phyloP scores from a whole-genome alignment of 257 asterid species.

The Lithospermum erythrorhizon region DNA sequence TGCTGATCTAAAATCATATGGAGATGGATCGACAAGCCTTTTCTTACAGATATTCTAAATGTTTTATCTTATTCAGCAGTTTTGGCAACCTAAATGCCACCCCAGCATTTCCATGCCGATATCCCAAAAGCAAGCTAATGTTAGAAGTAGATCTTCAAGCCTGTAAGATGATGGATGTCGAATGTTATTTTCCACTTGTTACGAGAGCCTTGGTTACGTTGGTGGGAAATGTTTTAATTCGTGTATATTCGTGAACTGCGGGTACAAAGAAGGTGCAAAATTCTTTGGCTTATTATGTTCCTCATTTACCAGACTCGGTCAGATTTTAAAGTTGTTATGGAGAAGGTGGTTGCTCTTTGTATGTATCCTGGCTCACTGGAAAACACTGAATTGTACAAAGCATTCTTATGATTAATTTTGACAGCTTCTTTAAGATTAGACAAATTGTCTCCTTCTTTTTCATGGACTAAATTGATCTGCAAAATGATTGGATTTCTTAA shows the following conservation, averaged over 20 bases:
- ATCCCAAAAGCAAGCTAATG: background rate
- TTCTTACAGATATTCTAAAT: slow-evolving; percentile 36
- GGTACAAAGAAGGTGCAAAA: too few species aligned
- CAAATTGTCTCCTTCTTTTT: background rate
- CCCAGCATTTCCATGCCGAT: background rate
- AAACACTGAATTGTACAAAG: background rate
- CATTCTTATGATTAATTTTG: background rate
- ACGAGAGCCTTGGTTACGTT: too few species aligned
- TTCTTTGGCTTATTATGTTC: too few species aligned
- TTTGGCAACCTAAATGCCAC: background rate
- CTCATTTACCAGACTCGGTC: too few species aligned
- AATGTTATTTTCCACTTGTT: too few species aligned
- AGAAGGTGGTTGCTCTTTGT: too few species aligned
- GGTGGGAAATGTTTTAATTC: too few species aligned
- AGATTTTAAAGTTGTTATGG: too few species aligned
- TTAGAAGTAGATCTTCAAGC: background rate
- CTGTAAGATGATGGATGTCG: background rate
- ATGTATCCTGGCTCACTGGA: background rate
- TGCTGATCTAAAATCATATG: slow-evolving; percentile 47
- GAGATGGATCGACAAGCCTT: slow-evolving; percentile 55
- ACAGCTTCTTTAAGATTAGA: background rate
- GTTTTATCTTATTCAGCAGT: background rate
- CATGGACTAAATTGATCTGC: too few species aligned
- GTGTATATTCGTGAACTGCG: too few species aligned
- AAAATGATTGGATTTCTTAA: too few species aligned